phyloP scores from a whole-genome alignment of 1,284 basidiomycete species.

The Takashimella koratensis region DNA sequence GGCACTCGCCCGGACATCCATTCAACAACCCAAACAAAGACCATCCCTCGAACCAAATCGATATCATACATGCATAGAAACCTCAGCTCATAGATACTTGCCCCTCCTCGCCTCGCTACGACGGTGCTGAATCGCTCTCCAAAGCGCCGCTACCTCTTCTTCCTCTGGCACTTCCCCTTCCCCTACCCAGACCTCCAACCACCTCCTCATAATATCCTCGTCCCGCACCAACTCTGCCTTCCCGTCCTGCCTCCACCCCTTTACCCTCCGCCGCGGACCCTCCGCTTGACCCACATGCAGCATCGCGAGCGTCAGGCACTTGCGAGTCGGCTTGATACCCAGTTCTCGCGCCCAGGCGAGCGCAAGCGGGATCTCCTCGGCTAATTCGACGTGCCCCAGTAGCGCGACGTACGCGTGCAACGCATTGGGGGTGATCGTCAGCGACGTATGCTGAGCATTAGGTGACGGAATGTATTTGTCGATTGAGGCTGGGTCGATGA shows the following conservation, averaged over 20 bases:
- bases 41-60: too few relatives aligned
- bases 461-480: slow-evolving; percentile 8
- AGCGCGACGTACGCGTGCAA: slow-evolving; percentile 65
- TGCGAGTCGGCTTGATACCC: slow-evolving; percentile 54
- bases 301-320: slow-evolving; percentile 62
- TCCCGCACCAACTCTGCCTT: slow-evolving; percentile 39
- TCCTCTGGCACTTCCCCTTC: slow-evolving; percentile 55
- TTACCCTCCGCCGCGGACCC: slow-evolving; percentile 59
- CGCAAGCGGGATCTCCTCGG: slow-evolving; percentile 62
- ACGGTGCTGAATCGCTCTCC: background rate
- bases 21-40: too few relatives aligned
- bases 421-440: slow-evolving; percentile 55
- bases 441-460: slow-evolving; percentile 42
- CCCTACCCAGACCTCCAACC: slow-evolving; percentile 68
- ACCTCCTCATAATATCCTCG: slow-evolving; percentile 56
- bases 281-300: slow-evolving; percentile 68
- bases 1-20: background rate
- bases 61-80: too few relatives aligned
- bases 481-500: background rate
- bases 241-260: slow-evolving; percentile 47
- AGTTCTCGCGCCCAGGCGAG: slow-evolving; percentile 73
- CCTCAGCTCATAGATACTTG: too few relatives aligned
- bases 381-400: slow-evolving; percentile 55
- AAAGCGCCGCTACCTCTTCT: slow-evolving; percentile 26
- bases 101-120: background rate